These are phyloP conservation scores for Boletus reticulatus DNA, from an alignment of 768 basidiomycete genomes.

Conservation along the genomic window DNA sequence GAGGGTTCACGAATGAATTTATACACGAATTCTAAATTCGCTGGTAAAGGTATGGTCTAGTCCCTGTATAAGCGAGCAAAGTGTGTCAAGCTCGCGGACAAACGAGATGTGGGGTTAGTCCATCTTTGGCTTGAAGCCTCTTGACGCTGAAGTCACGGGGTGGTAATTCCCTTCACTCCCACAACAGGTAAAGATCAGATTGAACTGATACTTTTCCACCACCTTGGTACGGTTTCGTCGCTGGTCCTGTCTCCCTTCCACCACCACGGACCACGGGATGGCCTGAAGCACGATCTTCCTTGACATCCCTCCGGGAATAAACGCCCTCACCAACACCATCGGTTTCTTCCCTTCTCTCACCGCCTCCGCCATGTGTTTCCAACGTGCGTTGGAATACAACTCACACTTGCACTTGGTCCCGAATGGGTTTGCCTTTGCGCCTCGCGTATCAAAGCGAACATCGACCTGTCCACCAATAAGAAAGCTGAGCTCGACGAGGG, in stretches of 20 bases:
- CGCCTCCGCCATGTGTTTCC: conserved; percentile 21
- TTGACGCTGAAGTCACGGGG: too few relatives aligned
- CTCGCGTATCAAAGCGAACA: conserved; percentile 21
- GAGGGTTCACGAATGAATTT: too few relatives aligned
- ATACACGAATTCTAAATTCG: too few relatives aligned
- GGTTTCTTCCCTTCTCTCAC: conserved; percentile 11
- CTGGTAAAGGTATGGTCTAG: too few relatives aligned
- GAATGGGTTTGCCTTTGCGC: conserved; percentile 21
- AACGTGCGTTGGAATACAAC: conserved; percentile 17
- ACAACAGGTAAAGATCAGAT: conserved; percentile 27
- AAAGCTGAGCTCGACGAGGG: conserved; percentile 25
- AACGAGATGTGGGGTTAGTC: too few relatives aligned
- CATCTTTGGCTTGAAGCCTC: too few relatives aligned
- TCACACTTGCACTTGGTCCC: conserved; percentile 26
- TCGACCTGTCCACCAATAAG: conserved; percentile 11
- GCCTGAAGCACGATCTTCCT: conserved; percentile 28
- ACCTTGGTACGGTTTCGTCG: not conserved
- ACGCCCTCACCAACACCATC: conserved; percentile 25
- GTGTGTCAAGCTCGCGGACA: too few relatives aligned
- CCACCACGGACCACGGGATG: conserved; percentile 20
- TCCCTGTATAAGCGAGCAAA: too few relatives aligned
- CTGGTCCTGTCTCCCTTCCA: not conserved
- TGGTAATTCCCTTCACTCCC: not conserved
- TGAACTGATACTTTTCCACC: conserved; percentile 16
- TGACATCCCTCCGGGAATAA: conserved; percentile 25